Base-by-base conservation (phyloP, 2,329 filamentous ascomycete species). In the Cercospora zeae-maydis region DNA sequence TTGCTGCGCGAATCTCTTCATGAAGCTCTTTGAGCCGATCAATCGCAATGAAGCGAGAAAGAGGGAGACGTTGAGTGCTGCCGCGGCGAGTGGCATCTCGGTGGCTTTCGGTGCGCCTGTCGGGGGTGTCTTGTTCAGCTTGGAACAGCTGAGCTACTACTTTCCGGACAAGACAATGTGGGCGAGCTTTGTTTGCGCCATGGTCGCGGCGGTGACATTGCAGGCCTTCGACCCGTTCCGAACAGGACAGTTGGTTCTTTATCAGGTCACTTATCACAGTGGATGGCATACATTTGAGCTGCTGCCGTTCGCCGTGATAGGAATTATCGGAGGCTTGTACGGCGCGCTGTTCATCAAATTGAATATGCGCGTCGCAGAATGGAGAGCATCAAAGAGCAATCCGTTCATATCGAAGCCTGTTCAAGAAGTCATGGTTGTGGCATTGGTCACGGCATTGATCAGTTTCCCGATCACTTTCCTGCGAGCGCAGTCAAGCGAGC, bases 131-230 rank as follows among this genome's bases (percentile, higher is more conserved):
- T 80, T 98, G 19, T 98, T 98, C 80, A 96, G 91, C 77, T 84
- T 98, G n/a, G 93, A 96, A 85, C 92, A 96, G 83, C 81, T 98
- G 2, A 96, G 92, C 0, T 98, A 97, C 76, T 98, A 97, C 77
- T 98, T 98, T 70, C 93, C 95, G 0, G 93, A 98, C 78, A 98
- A 98, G 78, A 98, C 95, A 9, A 98, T 99, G 95, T 99, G 95
- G 95, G 95, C 97, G 76, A 96, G 92, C 72, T 99, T 99, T 73
- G 95, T 99, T 42, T 98, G 95, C 72, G 95, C 95, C 74, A 98
- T 98, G 93, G 91, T 96, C n/a, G 95, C 93, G 14, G 93, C 95
- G 16, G 91, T 98, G 37, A 92, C 92, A 13, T 82, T 99, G 4
- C 93, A 98, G 76, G 91, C 91, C 4, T 85, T 96, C 65, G 95